Evolutionary conservation across 192 early-diverging fungal genomes (phyloP), one percentile per base, ranked within the genome.

Genomic region (Rhizophagus sp.): DNA sequence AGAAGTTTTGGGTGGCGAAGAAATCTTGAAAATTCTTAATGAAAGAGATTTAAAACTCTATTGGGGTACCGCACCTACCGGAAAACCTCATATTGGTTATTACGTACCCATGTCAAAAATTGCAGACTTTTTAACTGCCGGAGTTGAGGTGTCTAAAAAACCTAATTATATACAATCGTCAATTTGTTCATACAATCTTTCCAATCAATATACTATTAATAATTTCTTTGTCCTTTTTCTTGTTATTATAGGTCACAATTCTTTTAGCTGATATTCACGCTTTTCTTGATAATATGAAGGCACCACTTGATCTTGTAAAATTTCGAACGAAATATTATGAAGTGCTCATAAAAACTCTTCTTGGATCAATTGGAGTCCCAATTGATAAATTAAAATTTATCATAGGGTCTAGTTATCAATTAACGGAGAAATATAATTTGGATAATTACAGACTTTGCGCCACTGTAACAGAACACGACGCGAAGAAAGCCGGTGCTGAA

Each of bases 221-320:
- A 22, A 22, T 57, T 57, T 57, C 52, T 57, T 17, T 22, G 6
- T 7, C 19, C 19, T 22, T 57, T 57, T 57, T 57, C 17, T 57
- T 57, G 2, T 22, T 57, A 22, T 57, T 5, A 66, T 83, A 95
- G 92, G 93, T 96, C 44, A 97, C 90, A 7, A 84, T 99, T 67
- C 88, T 99, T 30, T 86, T 99, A 75, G 98, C 98, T 34, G 95
- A 99, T 84, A 91, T 99, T 62, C 98, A 99, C 83, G 98, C 95
- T 52, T 98, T 96, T 84, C 92, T 99, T 81, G 98, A 99, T 86
- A 99, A 98, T 89, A 91, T 97, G 89, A 98, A 99, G 87, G 95
- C 98, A 52, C 95, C 96, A 22, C 90, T 97, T 86, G 95, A 98
- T 75, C 93, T 96, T 47, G 92, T 98, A 64, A 87, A 91, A 80